These are phyloP conservation scores for Cystobasidiaceae sp. DNA, from an alignment of 1,284 basidiomycete species.

Conservation along the genomic window DNA sequence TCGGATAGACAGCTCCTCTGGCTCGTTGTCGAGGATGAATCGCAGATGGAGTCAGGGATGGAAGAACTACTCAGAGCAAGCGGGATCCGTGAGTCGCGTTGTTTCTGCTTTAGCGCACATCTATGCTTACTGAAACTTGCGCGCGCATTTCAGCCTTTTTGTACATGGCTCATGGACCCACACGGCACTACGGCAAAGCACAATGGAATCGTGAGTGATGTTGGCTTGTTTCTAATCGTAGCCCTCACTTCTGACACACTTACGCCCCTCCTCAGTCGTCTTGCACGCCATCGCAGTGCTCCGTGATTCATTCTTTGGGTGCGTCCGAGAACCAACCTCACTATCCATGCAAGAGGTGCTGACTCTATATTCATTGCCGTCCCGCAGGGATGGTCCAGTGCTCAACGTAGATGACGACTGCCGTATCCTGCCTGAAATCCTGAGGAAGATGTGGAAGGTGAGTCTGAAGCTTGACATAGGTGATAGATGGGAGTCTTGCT, in stretches of 20 bases:
- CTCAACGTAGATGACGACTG: slow-evolving; percentile 25
- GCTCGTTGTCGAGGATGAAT: slow-evolving; percentile 23
- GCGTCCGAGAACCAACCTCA: no score
- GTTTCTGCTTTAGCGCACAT: background rate
- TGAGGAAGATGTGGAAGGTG: slow-evolving; percentile 30
- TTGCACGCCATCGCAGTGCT: slow-evolving; percentile 22
- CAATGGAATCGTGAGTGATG: slow-evolving; percentile 21
- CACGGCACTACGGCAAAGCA: slow-evolving; percentile 27
- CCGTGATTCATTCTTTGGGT: slow-evolving; percentile 27
- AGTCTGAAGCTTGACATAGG: no score
- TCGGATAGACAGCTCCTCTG: slow-evolving; percentile 23
- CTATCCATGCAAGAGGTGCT: no score
- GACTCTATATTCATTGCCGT: background rate
- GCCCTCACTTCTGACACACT: background rate
- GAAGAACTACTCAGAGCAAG: slow-evolving; percentile 20
- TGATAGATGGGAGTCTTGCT: no score
- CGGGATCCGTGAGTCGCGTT: slow-evolving; percentile 8
- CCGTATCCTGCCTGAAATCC: slow-evolving; percentile 23
- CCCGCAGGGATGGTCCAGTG: slow-evolving; percentile 15
- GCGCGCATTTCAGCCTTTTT: slow-evolving; percentile 17
- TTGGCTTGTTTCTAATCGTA: background rate
- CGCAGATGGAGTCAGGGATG: slow-evolving; percentile 21
- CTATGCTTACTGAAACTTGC: background rate
- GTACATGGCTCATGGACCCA: slow-evolving; percentile 28
- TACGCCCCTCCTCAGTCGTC: background rate